Percentiles rank a stretch among this genome's conserved stretches.
These are phyloP conservation scores for Cyamopsis tetragonoloba DNA, from an alignment of 306 rosid species.

Conservation along the genomic window DNA sequence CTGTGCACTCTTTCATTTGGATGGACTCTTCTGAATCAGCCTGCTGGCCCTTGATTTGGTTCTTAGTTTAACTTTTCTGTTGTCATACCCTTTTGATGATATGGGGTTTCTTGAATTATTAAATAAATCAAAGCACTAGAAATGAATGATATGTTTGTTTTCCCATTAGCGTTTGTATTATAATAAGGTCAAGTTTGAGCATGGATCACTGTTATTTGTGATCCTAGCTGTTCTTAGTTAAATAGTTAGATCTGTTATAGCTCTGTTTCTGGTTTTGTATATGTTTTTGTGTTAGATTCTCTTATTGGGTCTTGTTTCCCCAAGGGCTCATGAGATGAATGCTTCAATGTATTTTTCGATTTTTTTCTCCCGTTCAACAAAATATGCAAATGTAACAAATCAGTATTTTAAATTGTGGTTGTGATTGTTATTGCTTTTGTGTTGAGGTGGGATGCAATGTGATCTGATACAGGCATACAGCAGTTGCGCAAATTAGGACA, in stretches of 20 bases:
- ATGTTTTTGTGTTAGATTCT: no score
- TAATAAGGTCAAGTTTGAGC: not conserved
- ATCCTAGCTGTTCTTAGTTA: not conserved
- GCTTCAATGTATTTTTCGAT: no score
- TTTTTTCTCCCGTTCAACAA: no score
- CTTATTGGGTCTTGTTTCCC: no score
- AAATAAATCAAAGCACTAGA: not conserved
- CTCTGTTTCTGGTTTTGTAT: no score
- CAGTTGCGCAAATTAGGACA: no score
- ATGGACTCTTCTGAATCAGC: conserved; percentile 32
- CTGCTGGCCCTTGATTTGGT: conserved; percentile 26
- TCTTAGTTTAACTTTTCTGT: not conserved
- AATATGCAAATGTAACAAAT: no score
- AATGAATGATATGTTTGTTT: not conserved
- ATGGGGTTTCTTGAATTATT: not conserved
- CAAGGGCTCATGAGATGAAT: no score
- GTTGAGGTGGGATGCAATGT: no score
- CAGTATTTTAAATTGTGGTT: no score
- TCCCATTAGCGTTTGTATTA: not conserved
- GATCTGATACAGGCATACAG: no score
- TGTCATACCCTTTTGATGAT: not conserved
- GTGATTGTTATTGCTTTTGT: no score
- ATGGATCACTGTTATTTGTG: not conserved
- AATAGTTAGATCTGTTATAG: not conserved
- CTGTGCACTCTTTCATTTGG: conserved; percentile 59